These are phyloP conservation scores for Mediolabrus comicus DNA, from an alignment of 108 stramenopile species.

Conservation along the genomic window DNA sequence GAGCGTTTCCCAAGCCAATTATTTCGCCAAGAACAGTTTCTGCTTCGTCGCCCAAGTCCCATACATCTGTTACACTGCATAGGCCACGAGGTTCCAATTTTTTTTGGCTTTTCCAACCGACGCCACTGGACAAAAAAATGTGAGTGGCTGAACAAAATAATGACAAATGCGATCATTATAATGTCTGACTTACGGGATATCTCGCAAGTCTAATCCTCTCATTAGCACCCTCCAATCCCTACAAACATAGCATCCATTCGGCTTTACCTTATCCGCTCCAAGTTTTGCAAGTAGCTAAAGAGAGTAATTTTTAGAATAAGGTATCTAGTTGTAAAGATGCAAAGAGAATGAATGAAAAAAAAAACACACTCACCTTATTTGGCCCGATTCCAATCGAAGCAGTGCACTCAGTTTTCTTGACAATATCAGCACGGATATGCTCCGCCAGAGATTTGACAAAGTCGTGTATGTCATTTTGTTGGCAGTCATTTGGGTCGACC, in stretches of 20 bases:
- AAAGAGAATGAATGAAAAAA: background rate
- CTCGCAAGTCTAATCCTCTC: slow-evolving; percentile 62
- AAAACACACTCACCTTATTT: slow-evolving; percentile 56
- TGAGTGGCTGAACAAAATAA: too few species aligned
- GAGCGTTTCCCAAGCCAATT: slow-evolving; percentile 69
- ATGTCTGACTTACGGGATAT: too few species aligned
- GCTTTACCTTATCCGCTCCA: slow-evolving; percentile 89
- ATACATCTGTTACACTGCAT: slow-evolving; percentile 75
- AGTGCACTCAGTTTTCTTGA: slow-evolving; percentile 79
- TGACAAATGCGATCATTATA: too few species aligned
- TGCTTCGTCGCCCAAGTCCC: slow-evolving; percentile 69
- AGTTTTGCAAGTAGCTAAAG: slow-evolving; percentile 80
- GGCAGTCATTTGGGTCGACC: slow-evolving; percentile 32
- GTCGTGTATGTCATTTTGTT: slow-evolving; percentile 19
- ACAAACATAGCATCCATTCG: slow-evolving; percentile 77
- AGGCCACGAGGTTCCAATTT: slow-evolving; percentile 64
- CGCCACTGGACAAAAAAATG: too few species aligned
- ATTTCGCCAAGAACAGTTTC: slow-evolving; percentile 55
- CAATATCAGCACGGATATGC: slow-evolving; percentile 69
- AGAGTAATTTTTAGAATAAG: background rate
- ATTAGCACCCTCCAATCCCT: slow-evolving; percentile 61
- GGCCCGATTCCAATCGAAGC: slow-evolving; percentile 84
- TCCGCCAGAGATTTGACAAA: slow-evolving; percentile 33
- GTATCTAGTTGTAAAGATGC: background rate
- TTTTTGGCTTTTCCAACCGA: slow-evolving; percentile 73